These are phyloP conservation scores for Didymella pinodella DNA, from an alignment of 2,329 filamentous ascomycete species.

Conservation along the genomic window DNA sequence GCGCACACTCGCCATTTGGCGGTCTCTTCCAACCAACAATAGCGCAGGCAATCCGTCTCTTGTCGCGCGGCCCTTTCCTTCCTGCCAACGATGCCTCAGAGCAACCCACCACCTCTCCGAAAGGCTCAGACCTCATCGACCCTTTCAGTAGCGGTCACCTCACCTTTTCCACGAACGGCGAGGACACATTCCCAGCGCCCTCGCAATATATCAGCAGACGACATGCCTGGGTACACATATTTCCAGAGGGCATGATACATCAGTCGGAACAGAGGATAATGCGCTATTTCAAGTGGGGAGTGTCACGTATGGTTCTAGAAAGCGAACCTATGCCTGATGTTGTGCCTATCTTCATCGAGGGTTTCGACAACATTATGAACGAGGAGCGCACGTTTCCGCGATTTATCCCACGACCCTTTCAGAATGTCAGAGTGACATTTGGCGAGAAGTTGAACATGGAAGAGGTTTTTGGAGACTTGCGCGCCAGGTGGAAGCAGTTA, in stretches of 20 bases:
- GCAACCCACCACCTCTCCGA: conserved; percentile 34
- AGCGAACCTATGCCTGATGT: conserved; percentile 86
- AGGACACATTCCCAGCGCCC: conserved; percentile 73
- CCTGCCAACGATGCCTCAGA: conserved; percentile 35
- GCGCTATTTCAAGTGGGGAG: conserved; percentile 98
- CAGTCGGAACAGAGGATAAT: conserved; percentile 80
- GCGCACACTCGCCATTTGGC: conserved; percentile 77
- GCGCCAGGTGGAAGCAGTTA: conserved; percentile 76
- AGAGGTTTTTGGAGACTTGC: conserved; percentile 77
- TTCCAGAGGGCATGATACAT: conserved; percentile 94
- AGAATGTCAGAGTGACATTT: conserved; percentile 76
- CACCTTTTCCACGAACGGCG: conserved; percentile 71
- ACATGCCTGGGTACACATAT: conserved; percentile 90
- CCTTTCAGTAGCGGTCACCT: conserved; percentile 63
- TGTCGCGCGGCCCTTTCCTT: conserved; percentile 68
- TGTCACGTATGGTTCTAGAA: conserved; percentile 90
- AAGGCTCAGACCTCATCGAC: conserved; percentile 55
- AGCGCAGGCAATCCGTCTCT: conserved; percentile 81
- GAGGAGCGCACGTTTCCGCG: conserved; percentile 81
- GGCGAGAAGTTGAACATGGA: conserved; percentile 80
- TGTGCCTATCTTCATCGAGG: conserved; percentile 93
- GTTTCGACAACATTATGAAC: conserved; percentile 86
- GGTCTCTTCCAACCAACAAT: conserved; percentile 92
- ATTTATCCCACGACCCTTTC: conserved; percentile 78
- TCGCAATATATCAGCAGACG: conserved; percentile 74